Conservation (phyloP, 1,284 basidiomycete genomes). For the Inonotus obliquus region DNA sequence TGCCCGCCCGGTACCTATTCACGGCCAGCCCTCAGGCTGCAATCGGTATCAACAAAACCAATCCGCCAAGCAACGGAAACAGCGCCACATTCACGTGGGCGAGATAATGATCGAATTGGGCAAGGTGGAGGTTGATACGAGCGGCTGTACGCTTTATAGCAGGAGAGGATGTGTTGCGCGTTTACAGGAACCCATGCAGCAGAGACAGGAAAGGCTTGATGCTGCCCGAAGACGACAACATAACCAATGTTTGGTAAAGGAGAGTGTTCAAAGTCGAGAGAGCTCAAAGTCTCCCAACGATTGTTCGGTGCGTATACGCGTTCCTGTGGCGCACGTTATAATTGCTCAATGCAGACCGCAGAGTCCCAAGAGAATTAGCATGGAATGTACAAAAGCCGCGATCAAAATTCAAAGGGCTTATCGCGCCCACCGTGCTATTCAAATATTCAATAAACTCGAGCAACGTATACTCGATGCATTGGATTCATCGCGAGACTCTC, state of each 20-base stretch:
- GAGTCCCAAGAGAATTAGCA: background rate
- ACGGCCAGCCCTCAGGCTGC: background rate
- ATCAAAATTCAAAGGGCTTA: conserved; percentile 14
- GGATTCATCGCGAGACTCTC: background rate
- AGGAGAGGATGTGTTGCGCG: conserved; percentile 1
- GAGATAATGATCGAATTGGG: background rate
- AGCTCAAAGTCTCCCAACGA: background rate
- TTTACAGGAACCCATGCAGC: conserved; percentile 2
- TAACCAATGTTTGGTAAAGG: background rate
- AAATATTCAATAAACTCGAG: background rate
- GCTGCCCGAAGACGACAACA: conserved; percentile 5
- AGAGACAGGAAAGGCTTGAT: conserved; percentile 12
- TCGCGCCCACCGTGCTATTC: conserved; percentile 5
- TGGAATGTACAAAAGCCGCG: background rate
- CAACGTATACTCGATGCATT: background rate
- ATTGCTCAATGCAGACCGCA: background rate
- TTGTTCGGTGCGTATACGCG: background rate
- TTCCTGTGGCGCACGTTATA: background rate
- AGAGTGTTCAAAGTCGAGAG: background rate
- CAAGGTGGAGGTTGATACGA: background rate
- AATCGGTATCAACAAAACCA: background rate
- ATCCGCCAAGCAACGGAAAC: background rate
- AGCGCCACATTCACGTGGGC: background rate
- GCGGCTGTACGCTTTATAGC: background rate
- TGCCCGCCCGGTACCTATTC: background rate